Conservation (phyloP, 2,329 filamentous ascomycete species). For the Aspergillus novofumigatus region DNA sequence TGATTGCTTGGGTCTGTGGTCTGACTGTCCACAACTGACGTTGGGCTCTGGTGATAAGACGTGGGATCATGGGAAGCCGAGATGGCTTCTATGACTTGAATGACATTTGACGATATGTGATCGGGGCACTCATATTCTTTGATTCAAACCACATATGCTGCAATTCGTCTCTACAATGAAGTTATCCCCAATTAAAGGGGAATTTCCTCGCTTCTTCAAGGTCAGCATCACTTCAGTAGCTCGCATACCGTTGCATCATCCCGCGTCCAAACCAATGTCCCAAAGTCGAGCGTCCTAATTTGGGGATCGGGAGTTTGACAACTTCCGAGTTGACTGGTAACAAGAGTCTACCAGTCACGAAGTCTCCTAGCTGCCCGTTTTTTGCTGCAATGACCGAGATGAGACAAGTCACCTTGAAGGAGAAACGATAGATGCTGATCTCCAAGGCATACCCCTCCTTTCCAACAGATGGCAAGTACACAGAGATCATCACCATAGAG, state of each 20-base stretch:
- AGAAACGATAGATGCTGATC: neutral
- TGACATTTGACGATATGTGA: neutral
- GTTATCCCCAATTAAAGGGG: neutral
- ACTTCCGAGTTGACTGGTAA: neutral
- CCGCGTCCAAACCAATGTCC: neutral
- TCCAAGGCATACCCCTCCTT: neutral
- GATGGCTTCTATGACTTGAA: neutral
- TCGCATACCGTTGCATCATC: neutral
- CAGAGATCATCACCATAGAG: neutral
- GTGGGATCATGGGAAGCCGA: neutral
- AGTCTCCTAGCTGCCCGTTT: neutral
- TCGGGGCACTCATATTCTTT: neutral
- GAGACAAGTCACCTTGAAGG: neutral
- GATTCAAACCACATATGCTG: neutral
- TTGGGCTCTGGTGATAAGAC: neutral
- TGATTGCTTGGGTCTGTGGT: constrained; percentile 4
- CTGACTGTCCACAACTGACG: constrained; percentile 6
- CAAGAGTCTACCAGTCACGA: neutral
- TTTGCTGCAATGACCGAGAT: neutral
- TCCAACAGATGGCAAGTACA: neutral
- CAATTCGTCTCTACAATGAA: neutral
- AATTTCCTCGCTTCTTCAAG: neutral
- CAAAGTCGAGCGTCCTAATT: neutral
- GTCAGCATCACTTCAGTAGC: neutral
- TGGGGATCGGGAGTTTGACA: neutral